Evolutionary conservation across 2,329 filamentous ascomycete genomes (phyloP), one percentile per base, ranked within the genome.

Genomic region (Arthrobotrys iridis): DNA sequence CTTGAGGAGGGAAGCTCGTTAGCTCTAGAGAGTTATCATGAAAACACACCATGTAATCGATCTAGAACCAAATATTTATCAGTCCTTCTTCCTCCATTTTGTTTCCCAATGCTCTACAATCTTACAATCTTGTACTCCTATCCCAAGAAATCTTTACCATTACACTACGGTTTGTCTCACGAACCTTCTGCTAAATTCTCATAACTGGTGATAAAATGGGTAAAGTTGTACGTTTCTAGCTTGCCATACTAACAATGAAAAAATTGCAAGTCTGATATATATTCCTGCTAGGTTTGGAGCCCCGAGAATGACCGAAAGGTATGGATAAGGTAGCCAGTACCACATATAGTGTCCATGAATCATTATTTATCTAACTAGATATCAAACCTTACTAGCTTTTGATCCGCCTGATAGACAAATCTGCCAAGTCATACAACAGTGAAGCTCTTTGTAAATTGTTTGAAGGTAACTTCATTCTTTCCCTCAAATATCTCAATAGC

Each of bases 341-440:
- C 48, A 2, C 2, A 4, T 18, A 22, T 33, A 2, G 4, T 30
- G 3, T 28, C 15, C n/a, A 37, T 26, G 15, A 40, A 13, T 8
- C 15, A n/a, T 26, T 22, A 6, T 11, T 24, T 3, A 37, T 22
- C 43, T 67, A 22, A 65, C 37, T 1, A 8, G 10, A 2, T 3
- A 30, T n/a, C n/a, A 26, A 15, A 13, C 18, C 4, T 35, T 68
- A 28, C 55, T 26, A 79, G 77, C 74, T 79, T 40, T 70, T 79
- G 52, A 79, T 79, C 65, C 78, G 77, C 18, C 75, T 80, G 18
- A 79, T 79, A 41, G 78, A 79, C 45, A 78, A 78, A 64, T 79
- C 78, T 10, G 78, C 78, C 41, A 79, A 79, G 58, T 78, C 79
- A 3, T 79, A 79, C 37, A 78, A 79, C 33, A 79, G 78, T 26